Conservation (phyloP, 2,329 filamentous ascomycete genomes). For the Colletotrichum tabaci region DNA sequence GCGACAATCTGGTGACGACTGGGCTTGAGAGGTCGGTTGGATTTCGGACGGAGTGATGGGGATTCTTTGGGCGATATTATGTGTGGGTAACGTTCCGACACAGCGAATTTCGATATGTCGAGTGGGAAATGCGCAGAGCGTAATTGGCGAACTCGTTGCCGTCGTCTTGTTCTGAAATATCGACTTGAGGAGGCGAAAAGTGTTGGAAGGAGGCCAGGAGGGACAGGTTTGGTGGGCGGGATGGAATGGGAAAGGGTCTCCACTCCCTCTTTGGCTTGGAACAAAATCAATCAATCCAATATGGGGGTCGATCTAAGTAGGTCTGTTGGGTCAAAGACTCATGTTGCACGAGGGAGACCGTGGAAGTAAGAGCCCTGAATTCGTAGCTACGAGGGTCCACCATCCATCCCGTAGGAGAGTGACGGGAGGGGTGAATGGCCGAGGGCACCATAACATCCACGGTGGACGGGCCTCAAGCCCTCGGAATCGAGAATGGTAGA, state of each 20-base stretch:
- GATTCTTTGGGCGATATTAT: not conserved
- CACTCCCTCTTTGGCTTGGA: constrained; percentile 21
- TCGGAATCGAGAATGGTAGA: not conserved
- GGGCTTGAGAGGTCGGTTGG: not conserved
- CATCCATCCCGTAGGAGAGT: not conserved
- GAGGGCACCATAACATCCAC: not conserved
- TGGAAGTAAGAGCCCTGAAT: constrained; percentile 2
- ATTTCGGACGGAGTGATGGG: not conserved
- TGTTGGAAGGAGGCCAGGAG: not conserved
- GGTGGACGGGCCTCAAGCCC: not conserved
- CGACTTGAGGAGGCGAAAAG: constrained; percentile 1
- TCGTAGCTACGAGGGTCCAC: not conserved
- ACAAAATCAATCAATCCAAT: constrained; percentile 30
- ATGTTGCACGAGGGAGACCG: not conserved
- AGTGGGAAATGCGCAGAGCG: not conserved
- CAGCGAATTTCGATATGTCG: not conserved
- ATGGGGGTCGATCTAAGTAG: constrained; percentile 19
- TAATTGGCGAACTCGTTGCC: not conserved
- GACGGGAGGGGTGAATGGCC: not conserved
- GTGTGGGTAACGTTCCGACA: not conserved
- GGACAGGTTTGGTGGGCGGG: not conserved
- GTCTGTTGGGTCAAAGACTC: constrained; percentile 9
- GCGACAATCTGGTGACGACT: not conserved
- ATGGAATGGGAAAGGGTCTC: constrained; percentile 5
- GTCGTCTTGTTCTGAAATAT: not conserved